These are phyloP conservation scores for Cutaneotrichosporon arboriforme DNA, from an alignment of 1,284 basidiomycete genomes.

Conservation along the genomic window DNA sequence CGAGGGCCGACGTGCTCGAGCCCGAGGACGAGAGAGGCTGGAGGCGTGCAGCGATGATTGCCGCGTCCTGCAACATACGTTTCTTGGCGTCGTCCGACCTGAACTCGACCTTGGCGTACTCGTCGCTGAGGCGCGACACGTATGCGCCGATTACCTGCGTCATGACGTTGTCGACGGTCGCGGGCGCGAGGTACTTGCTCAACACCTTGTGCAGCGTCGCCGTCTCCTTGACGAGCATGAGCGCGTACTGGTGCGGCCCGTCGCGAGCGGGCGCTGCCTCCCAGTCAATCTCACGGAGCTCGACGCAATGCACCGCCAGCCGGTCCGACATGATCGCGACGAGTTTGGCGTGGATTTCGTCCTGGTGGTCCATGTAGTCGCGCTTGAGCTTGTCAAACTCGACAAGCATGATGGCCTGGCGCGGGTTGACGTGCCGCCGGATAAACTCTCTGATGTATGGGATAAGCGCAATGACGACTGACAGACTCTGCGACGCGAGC, in stretches of 20 bases:
- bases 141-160: slow-evolving; percentile 86
- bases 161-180: slow-evolving; percentile 84
- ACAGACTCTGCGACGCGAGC: slow-evolving; percentile 89
- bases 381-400: slow-evolving; percentile 98
- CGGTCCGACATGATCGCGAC: slow-evolving; percentile 98
- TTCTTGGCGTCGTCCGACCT: slow-evolving; percentile 74
- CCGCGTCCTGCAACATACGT: slow-evolving; percentile 70
- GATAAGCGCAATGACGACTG: slow-evolving; percentile 90
- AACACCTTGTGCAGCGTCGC: slow-evolving; percentile 94
- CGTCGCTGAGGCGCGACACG: slow-evolving; percentile 77
- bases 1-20: slow-evolving; percentile 62
- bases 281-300: slow-evolving; percentile 67
- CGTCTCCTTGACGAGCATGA: slow-evolving; percentile 89
- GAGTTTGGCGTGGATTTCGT: slow-evolving; percentile 96
- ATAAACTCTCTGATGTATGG: slow-evolving; percentile 94
- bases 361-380: slow-evolving; percentile 98
- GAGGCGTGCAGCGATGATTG: slow-evolving; percentile 66
- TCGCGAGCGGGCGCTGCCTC: slow-evolving; percentile 56
- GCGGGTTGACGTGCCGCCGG: slow-evolving; percentile 80
- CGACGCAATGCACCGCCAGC: slow-evolving; percentile 67
- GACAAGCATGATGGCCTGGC: slow-evolving; percentile 91
- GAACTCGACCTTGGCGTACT: slow-evolving; percentile 72
- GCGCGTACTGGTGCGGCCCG: slow-evolving; percentile 64
- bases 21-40: slow-evolving; percentile 58
- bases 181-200: slow-evolving; percentile 73